A percentile compares a stretch with the other conserved stretches of the same genome.
phyloP scores from a whole-genome alignment of 192 early-diverging fungal genomes.

The Cladochytrium replicatum region DNA sequence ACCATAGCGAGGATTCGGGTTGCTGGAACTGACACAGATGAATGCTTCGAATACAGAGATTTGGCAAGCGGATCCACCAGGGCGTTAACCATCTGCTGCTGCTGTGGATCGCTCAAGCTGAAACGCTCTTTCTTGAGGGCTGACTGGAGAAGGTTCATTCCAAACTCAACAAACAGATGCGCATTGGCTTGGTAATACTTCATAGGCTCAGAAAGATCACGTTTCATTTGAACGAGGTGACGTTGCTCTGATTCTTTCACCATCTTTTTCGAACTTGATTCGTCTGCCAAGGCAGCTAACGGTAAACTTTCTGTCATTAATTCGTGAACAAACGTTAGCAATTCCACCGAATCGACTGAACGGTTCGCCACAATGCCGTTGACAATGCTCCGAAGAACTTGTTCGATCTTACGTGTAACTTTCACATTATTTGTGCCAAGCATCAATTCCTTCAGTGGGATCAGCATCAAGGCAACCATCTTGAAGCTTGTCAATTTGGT shows the following conservation, averaged over 20 bases:
- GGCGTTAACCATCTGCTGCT: constrained; percentile 64
- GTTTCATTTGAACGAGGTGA: constrained; percentile 63
- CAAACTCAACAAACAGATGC: constrained; percentile 89
- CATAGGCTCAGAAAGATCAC: constrained; percentile 46
- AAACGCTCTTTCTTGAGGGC: constrained; percentile 44
- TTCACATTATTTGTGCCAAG: constrained; percentile 69
- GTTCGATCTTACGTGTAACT: constrained; percentile 67
- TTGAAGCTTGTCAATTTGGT: constrained; percentile 58
- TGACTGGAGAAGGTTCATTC: constrained; percentile 69
- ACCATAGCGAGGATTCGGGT: constrained; percentile 65
- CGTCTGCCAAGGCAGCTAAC: constrained; percentile 45
- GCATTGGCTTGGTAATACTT: constrained; percentile 79
- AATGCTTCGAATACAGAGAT: constrained; percentile 74
- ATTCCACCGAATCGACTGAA: constrained; percentile 48
- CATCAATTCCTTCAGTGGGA: constrained; percentile 82
- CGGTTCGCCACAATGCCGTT: constrained; percentile 72
- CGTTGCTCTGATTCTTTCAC: constrained; percentile 48
- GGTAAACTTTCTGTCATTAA: constrained; percentile 81
- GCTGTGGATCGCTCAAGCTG: constrained; percentile 32
- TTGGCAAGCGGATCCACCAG: constrained; percentile 74
- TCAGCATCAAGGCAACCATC: constrained; percentile 58
- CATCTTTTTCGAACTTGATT: constrained; percentile 40
- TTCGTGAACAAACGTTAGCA: constrained; percentile 74
- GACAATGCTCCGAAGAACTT: constrained; percentile 63
- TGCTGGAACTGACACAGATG: constrained; percentile 52